Percentiles rank a stretch among this genome's conserved stretches.
Conservation (phyloP, 257 asterid species). For the Paulownia fortunei region DNA sequence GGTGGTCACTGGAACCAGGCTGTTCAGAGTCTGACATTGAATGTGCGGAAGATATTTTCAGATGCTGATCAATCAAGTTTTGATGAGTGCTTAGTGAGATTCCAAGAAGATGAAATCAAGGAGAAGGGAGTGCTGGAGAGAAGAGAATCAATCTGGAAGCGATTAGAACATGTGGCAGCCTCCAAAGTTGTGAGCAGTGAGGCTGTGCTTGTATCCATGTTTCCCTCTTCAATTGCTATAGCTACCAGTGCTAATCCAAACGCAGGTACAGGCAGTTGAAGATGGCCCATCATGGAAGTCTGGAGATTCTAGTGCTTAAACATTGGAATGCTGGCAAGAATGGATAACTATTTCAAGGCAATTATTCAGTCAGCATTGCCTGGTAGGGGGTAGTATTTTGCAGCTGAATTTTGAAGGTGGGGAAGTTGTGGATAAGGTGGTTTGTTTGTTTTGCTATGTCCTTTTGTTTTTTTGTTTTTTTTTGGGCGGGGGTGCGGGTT, state of each 20-base stretch:
- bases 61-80: constrained; percentile 44
- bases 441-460: background rate
- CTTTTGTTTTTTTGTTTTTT: too few relatives aligned
- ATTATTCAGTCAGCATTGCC: too few relatives aligned
- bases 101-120: constrained; percentile 42
- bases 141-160: constrained; percentile 44
- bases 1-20: constrained; percentile 49
- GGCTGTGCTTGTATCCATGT: constrained; percentile 39
- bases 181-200: constrained; percentile 39
- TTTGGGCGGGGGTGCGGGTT: background rate
- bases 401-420: background rate
- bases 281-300: background rate
- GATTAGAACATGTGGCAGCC: constrained; percentile 41
- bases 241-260: constrained; percentile 24
- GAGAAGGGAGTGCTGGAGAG: constrained; percentile 36
- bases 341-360: too few relatives aligned
- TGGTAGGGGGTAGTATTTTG: too few relatives aligned
- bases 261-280: constrained; percentile 23
- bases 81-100: constrained; percentile 41
- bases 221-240: constrained; percentile 38
- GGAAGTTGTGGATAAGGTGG: background rate
- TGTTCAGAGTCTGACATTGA: constrained; percentile 43
- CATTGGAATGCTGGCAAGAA: too few relatives aligned
- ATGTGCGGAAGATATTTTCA: constrained; percentile 44
- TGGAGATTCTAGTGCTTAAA: background rate